Percentiles rank a stretch among this genome's conserved stretches.
These are phyloP conservation scores for Craterostigma plantagineum DNA, from an alignment of 257 asterid genomes.

Conservation along the genomic window DNA sequence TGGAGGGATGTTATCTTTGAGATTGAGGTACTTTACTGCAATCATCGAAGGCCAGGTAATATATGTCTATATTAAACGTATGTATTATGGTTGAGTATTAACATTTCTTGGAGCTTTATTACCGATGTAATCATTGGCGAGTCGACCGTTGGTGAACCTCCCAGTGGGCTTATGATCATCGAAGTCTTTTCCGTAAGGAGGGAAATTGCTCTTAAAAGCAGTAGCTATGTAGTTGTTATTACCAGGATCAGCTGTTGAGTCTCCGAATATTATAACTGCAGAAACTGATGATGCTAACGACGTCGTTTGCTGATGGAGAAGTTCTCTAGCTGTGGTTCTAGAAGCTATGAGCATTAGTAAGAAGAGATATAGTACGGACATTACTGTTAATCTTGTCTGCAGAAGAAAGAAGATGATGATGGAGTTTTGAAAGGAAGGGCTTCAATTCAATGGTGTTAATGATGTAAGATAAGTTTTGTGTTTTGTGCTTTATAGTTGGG, in stretches of 20 bases:
- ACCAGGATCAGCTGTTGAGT: slow-evolving; percentile 73
- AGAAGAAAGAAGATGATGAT: too few species aligned
- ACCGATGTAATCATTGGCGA: slow-evolving; percentile 55
- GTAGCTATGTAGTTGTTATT: slow-evolving; percentile 49
- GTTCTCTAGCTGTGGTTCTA: too few species aligned
- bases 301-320: too few species aligned
- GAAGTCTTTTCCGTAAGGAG: slow-evolving; percentile 67
- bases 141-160: slow-evolving; percentile 62
- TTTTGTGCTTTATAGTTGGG: too few species aligned
- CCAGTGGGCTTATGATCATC: slow-evolving; percentile 38
- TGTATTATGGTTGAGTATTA: too few species aligned
- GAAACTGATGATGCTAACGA: slow-evolving; percentile 10
- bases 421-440: too few species aligned
- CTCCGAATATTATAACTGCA: slow-evolving; percentile 53
- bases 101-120: not conserved
- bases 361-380: too few species aligned
- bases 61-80: too few species aligned
- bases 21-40: slow-evolving; percentile 50
- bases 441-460: too few species aligned
- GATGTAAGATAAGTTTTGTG: too few species aligned
- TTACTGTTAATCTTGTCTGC: too few species aligned
- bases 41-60: not conserved
- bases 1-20: slow-evolving; percentile 50
- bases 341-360: too few species aligned
- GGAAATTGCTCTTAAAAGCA: slow-evolving; percentile 34